Conservation (phyloP, 495 filamentous ascomycete genomes). For the Lepraria neglecta region DNA sequence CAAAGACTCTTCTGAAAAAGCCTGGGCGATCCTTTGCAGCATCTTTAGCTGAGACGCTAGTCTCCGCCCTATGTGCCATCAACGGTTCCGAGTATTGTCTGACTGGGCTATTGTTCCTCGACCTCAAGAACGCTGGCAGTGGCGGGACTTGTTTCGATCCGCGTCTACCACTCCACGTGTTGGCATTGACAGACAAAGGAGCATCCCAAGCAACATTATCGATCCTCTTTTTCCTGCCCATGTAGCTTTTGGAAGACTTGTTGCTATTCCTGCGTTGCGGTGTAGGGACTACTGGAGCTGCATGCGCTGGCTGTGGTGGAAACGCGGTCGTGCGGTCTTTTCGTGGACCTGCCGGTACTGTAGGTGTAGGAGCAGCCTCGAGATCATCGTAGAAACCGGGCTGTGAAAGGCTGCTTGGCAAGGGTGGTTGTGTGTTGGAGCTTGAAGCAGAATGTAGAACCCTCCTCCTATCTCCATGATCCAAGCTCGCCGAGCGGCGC, state of each 20-base stretch:
- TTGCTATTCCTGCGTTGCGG: slow-evolving; percentile 55
- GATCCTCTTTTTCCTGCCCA: slow-evolving; percentile 1
- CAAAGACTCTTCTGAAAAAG: slow-evolving; percentile 91
- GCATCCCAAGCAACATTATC: slow-evolving; percentile 15
- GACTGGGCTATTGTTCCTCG: slow-evolving; percentile 16
- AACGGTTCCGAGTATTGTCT: slow-evolving; percentile 17
- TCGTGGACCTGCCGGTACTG: slow-evolving; percentile 73
- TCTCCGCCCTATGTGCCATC: slow-evolving; percentile 7
- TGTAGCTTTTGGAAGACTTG: slow-evolving; percentile 53
- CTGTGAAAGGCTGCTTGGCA: slow-evolving; percentile 27
- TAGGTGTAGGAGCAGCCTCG: slow-evolving; percentile 86
- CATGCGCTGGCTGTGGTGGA: slow-evolving; percentile 28
- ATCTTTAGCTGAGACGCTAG: slow-evolving; percentile 14
- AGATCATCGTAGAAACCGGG: slow-evolving; percentile 48
- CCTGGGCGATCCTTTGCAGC: slow-evolving; percentile 63
- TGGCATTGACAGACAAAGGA: background rate
- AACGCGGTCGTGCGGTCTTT: slow-evolving; percentile 23
- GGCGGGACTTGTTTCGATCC: slow-evolving; percentile 13
- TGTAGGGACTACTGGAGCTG: slow-evolving; percentile 20
- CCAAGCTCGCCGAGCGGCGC: slow-evolving; percentile 71
- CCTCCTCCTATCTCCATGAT: slow-evolving; percentile 48
- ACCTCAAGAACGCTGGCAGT: slow-evolving; percentile 18
- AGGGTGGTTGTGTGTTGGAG: slow-evolving; percentile 14
- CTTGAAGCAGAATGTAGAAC: slow-evolving; percentile 17
- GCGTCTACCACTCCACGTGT: slow-evolving; percentile 12